A percentile compares a stretch with the other conserved stretches of the same genome.
Conservation (phyloP, 1,139 yeast genomes). For the Scheffersomyces lignicola region DNA sequence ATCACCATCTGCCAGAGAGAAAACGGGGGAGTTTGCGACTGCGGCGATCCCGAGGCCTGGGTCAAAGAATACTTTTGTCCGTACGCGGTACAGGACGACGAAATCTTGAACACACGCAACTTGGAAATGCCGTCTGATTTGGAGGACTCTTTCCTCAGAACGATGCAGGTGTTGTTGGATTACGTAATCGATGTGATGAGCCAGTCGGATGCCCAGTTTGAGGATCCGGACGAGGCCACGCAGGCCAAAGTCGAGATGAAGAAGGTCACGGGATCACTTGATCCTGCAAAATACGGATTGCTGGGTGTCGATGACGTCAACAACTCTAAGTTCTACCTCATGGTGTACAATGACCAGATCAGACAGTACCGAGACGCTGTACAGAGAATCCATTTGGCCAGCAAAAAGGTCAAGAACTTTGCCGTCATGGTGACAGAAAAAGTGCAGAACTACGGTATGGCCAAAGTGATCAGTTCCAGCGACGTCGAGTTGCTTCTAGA, state of each 20-base stretch:
- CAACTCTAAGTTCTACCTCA: constrained; percentile 54
- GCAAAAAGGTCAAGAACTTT: constrained; percentile 64
- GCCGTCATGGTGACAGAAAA: constrained; percentile 72
- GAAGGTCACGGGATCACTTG: constrained; percentile 29
- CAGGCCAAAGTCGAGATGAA: constrained; percentile 22
- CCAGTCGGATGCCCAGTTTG: constrained; percentile 40
- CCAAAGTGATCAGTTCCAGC: constrained; percentile 59
- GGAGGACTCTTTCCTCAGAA: constrained; percentile 31
- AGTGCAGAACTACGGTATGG: constrained; percentile 68
- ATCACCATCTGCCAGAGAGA: constrained; percentile 75
- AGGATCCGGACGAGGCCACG: constrained; percentile 23
- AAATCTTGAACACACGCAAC: constrained; percentile 8
- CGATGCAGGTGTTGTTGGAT: constrained; percentile 64
- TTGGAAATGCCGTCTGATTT: constrained; percentile 35
- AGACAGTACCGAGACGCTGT: constrained; percentile 76
- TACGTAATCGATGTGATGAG: constrained; percentile 73
- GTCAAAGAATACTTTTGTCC: constrained; percentile 39
- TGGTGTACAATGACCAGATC: constrained; percentile 77
- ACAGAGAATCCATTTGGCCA: constrained; percentile 61
- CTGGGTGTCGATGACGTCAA: constrained; percentile 34
- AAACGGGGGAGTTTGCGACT: constrained; percentile 82
- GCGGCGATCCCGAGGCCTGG: constrained; percentile 68
- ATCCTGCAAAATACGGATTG: constrained; percentile 33
- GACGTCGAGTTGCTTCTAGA: constrained; percentile 51
- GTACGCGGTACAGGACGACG: constrained; percentile 20